Base-by-base conservation (phyloP, 75 land plant genomes). In the Pinus tabuliformis region DNA sequence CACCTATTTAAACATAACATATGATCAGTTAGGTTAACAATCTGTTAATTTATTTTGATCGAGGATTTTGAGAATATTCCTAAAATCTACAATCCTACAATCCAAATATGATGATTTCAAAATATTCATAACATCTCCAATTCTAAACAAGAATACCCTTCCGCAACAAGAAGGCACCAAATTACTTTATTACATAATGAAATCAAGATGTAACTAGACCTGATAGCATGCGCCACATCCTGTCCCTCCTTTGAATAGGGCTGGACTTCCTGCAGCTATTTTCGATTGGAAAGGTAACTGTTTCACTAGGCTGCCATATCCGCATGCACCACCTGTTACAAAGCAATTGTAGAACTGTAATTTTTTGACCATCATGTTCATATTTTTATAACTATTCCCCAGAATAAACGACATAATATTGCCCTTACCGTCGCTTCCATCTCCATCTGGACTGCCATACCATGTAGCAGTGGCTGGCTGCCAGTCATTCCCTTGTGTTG, bases 211-310 rank as follows among this genome's bases (percentile, higher is more conserved):
- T 57, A 54, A 9, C 1, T 73, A 16, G 22, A 93, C 97, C 92
- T 94, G 77, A 74, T 88, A 94, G 77, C 97, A 94, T 33, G 86
- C 84, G 54, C 97, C 97, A 60, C 97, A 94, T 13, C 92, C 97
- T 77, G 79, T 58, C 22, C 97, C 97, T 7, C 81, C 80, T 56
- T 83, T 73, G 84, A 83, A 94, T 16, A 94, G 56, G 58, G 81
- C 73, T 16, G 89, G 89, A 62, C 87, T 85, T 28, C 89, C 92
- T 0, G 97, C 97, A 2, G 90, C 72, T 3, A 92, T 71, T 72
- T 81, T 62, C 9, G 80, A 62, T 0, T 83, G 83, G 58, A 33
- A 33, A 33, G 33, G 33, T 2, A 1, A 1, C 33, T 33, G 33
- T 33, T 33, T 33, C 33, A 33, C 33, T 33, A 33, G 33, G 33